Conservation (phyloP, 1,284 basidiomycete species). For the Flammula alnicola region DNA sequence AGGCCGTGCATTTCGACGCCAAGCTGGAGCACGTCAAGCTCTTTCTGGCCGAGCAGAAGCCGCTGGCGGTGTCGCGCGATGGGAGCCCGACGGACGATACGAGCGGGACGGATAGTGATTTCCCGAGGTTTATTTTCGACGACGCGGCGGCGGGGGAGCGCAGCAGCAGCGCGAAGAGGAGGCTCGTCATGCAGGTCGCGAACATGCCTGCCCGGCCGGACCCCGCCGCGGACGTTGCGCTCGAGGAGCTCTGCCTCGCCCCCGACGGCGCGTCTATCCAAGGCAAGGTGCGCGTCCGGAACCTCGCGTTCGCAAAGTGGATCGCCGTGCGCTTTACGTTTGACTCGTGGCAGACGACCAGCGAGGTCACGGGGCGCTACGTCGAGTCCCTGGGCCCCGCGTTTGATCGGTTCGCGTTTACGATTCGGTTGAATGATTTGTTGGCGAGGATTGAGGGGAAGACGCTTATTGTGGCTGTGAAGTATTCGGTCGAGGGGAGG, state of each 20-base stretch:
- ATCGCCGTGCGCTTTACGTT: conserved; percentile 91
- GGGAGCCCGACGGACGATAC: conserved; percentile 88
- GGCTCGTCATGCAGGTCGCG: conserved; percentile 54
- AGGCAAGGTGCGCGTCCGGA: conserved; percentile 82
- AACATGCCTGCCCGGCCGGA: conserved; percentile 54
- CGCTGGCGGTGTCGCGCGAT: conserved; percentile 88
- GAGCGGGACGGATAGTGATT: conserved; percentile 73
- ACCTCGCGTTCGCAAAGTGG: conserved; percentile 88
- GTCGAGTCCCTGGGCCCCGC: conserved; percentile 57
- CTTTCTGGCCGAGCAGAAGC: conserved; percentile 93
- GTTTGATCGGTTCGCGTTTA: conserved; percentile 74
- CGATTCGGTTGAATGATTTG: conserved; percentile 71
- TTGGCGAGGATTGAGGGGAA: conserved; percentile 76
- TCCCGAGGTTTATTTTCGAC: conserved; percentile 68
- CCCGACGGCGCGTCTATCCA: conserved; percentile 62
- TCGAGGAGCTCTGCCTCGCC: conserved; percentile 63
- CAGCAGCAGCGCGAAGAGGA: conserved; percentile 39
- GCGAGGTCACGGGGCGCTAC: conserved; percentile 87
- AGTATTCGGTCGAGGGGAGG: conserved; percentile 74
- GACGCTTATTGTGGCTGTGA: conserved; percentile 81
- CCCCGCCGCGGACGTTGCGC: conserved; percentile 47
- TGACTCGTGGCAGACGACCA: conserved; percentile 95
- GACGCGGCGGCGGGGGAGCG: conserved; percentile 38
- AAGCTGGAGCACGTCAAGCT: conserved; percentile 93
- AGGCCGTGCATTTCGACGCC: conserved; percentile 92